Conservation (phyloP, 148 eudicot genomes). For the Fagopyrum tataricum region DNA sequence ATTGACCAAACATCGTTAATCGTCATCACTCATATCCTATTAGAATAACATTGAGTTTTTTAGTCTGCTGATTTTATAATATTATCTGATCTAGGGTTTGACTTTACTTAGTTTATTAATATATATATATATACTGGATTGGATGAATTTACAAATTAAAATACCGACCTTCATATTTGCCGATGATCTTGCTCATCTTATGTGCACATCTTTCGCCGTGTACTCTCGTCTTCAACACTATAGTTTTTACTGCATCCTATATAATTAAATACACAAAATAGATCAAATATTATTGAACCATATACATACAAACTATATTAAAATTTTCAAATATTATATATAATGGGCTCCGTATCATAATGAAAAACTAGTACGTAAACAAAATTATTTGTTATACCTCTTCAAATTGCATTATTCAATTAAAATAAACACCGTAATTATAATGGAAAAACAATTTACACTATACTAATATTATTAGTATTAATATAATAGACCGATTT, state of each 20-base stretch:
- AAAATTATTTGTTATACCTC: too few species aligned
- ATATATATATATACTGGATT: background rate
- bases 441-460: background rate
- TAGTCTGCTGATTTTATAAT: background rate
- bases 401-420: too few species aligned
- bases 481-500: background rate
- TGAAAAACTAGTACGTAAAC: too few species aligned
- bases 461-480: background rate
- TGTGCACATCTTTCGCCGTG: conserved; percentile 62
- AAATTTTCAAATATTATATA: background rate
- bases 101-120: background rate
- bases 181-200: conserved; percentile 37
- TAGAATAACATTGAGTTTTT: background rate
- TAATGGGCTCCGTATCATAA: too few species aligned
- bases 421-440: too few species aligned
- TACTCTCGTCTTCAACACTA: conserved; percentile 47
- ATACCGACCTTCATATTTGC: conserved; percentile 39
- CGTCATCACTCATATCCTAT: background rate
- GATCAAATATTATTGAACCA: background rate
- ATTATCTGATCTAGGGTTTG: background rate
- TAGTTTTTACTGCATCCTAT: conserved; percentile 24
- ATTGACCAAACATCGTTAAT: background rate
- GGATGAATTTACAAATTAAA: background rate
- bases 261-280: background rate
- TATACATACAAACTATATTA: too few species aligned